Evolutionary conservation across 352 stramenopile species (phyloP), one percentile per base, ranked within the genome.

Genomic region (Pythium chondricola): DNA sequence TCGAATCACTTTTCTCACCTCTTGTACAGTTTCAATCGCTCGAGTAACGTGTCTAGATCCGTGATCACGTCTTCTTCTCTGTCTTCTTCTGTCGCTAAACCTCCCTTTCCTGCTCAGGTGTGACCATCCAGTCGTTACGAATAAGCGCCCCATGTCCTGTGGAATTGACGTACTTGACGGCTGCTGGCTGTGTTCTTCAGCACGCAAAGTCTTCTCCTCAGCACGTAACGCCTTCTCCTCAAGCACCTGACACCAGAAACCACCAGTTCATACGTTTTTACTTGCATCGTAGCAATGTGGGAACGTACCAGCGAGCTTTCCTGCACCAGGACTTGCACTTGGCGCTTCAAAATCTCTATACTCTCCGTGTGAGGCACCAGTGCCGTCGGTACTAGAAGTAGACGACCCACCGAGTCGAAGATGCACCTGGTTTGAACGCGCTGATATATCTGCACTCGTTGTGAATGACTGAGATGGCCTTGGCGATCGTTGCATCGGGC

Each of bases 351-450:
- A 30, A 66, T 53, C 35, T 66, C 58, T 66, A 14, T 24, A 16
- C 20, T 13, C 22, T 22, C 4, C 2, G 21, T 26, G 11, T 25
- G n/a, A 35, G 25, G 2, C 20, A 26, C 6, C 20, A 48, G 2
- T 29, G 22, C 36, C 6, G 10, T 37, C 37, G 22, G 29, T 31
- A 52, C 10, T 22, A 22, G 6, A 7, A 22, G 24, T 33, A 6
- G 2, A 20, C 18, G 1, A 31, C 51, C 20, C 43, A 69, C 61
- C 61, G 1, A 69, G 43, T 35, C 61, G 61, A 4, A 69, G 14
- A 24, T 69, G 61, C 6, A 69, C 56, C 60, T 69, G 61, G 18
- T 63, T 50, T 1, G 61, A 69, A 2, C 61, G 26, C 6, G 41
- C 39, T 29, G 49, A 52, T 11, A 69, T 65, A n/a, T 69, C 61